Evolutionary conservation across 768 basidiomycete genomes (phyloP).

Genomic region (Tephrocybe sp.): DNA sequence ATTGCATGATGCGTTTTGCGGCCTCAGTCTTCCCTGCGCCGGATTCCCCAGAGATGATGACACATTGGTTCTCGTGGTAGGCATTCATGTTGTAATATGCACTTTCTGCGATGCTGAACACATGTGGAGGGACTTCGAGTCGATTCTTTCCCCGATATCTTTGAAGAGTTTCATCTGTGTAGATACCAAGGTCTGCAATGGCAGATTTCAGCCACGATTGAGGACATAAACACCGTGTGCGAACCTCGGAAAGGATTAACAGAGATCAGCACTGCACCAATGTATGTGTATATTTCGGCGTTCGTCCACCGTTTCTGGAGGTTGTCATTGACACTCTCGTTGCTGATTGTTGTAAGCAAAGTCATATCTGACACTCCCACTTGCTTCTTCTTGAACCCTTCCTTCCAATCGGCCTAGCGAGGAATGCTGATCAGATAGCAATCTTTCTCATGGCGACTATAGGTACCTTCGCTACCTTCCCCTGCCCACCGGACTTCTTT

Average conservation of each 20-base stretch:
- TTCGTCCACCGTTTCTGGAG: constrained; percentile 95
- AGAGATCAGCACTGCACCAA: constrained; percentile 98
- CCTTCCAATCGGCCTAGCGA: constrained; percentile 95
- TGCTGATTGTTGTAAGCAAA: constrained; percentile 91
- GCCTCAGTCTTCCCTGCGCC: constrained; percentile 99
- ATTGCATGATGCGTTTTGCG: constrained; percentile 99
- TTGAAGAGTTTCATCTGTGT: constrained; percentile 84
- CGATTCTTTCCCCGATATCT: constrained; percentile 96
- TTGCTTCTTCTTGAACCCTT: constrained; percentile 99
- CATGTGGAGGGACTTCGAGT: constrained; percentile 96
- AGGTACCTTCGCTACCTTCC: constrained; percentile 77
- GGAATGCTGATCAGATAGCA: constrained; percentile 12
- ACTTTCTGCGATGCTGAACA: constrained; percentile 95
- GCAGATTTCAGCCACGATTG: constrained; percentile 9
- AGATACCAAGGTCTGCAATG: constrained; percentile 88
- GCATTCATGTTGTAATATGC: constrained; percentile 99
- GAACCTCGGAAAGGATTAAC: constrained; percentile 96
- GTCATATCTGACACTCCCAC: constrained; percentile 99
- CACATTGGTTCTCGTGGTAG: constrained; percentile 99
- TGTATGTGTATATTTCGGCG: constrained; percentile 98
- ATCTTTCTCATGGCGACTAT: constrained; percentile 2
- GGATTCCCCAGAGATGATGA: constrained; percentile 98
- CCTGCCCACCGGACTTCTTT: constrained; percentile 58
- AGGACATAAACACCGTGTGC: constrained; percentile 4
- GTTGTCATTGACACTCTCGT: constrained; percentile 97